Evolutionary conservation across 176 grass and related monocot genomes (phyloP), one percentile per base, ranked within the genome.

Genomic region (Juncus effusus): DNA sequence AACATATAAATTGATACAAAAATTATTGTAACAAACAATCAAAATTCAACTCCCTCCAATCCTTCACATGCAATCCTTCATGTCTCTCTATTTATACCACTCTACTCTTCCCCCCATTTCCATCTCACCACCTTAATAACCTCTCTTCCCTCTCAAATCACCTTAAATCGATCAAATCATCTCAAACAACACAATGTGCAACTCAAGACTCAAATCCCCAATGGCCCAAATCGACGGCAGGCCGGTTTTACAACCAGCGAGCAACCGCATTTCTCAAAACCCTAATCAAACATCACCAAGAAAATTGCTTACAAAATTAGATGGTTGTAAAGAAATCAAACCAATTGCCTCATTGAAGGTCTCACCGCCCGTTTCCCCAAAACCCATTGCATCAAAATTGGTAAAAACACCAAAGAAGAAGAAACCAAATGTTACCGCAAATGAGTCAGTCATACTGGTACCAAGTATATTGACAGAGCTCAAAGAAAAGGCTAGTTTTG

Each of bases 161-260:
- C 36, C 13, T 37, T 13, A 7, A 8, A 47, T 45, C 64, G 38
- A 10, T 39, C 19, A 42, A 3, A 6, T 7, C 49, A 39, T 11
- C 35, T 10, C 9, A 13, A 16, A 38, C 54, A 40, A 10, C 65
- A 94, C 2, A 56, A 96, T 91, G 93, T 96, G 93, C 80, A 96
- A 84, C 67, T 86, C 87, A 56, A 91, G 85, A 72, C 73, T 87
- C 77, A 91, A 91, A 81, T 81, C 87, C 9, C 65, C 66, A 40
- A 61, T 49, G 62, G 64, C 38, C 58, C 73, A 88, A 76, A 96
- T 96, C 67, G 82, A 85, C 59, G 93, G 88, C 10, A 76, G 93
- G 51, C 79, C 87, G 42, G 93, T 96, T 38, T 66, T 96, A 59
- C 93, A 91, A 83, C 93, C 93, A 50, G 82, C 85, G 10, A 78